phyloP scores from a whole-genome alignment of 768 basidiomycete species.

The Mycena belliarum region DNA sequence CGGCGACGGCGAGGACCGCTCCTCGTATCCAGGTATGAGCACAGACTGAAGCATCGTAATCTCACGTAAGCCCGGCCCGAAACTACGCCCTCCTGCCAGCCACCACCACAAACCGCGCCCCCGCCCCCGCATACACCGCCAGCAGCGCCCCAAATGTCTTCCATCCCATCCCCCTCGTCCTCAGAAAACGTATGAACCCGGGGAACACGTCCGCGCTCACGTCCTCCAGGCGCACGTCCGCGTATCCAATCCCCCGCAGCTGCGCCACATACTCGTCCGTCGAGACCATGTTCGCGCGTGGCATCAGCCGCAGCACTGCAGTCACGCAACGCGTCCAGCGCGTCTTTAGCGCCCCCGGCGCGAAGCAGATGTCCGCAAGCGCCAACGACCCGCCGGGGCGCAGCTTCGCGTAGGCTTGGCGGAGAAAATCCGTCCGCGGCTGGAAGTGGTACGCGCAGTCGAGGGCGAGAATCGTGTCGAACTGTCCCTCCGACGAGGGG shows the following conservation, averaged over 20 bases:
- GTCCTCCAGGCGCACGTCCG: constrained; percentile 55
- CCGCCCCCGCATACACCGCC: constrained; percentile 35
- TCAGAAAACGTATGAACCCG: constrained; percentile 52
- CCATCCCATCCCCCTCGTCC: constrained; percentile 44
- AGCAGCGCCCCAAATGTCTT: constrained; percentile 41
- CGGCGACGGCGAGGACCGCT: constrained; percentile 67
- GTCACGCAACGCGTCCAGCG: constrained; percentile 29
- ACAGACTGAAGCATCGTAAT: constrained; percentile 33
- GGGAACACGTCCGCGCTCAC: constrained; percentile 61
- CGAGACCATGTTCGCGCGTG: constrained; percentile 50
- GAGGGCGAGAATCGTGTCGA: constrained; percentile 56
- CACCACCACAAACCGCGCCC: constrained; percentile 54
- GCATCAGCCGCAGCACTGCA: constrained; percentile 44
- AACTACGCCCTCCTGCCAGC: constrained; percentile 4
- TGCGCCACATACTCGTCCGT: constrained; percentile 42
- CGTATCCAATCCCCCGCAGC: constrained; percentile 53
- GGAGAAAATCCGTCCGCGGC: constrained; percentile 51
- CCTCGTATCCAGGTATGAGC: constrained; percentile 68
- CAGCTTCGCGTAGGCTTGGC: constrained; percentile 49
- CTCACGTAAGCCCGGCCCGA: background rate
- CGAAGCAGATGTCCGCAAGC: constrained; percentile 64
- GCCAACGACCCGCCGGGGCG: constrained; percentile 53
- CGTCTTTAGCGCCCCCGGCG: constrained; percentile 27
- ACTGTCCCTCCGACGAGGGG: constrained; percentile 32
- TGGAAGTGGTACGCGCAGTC: constrained; percentile 74